Conservation (phyloP, 2,329 filamentous ascomycete genomes). For the Xylaria digitata region DNA sequence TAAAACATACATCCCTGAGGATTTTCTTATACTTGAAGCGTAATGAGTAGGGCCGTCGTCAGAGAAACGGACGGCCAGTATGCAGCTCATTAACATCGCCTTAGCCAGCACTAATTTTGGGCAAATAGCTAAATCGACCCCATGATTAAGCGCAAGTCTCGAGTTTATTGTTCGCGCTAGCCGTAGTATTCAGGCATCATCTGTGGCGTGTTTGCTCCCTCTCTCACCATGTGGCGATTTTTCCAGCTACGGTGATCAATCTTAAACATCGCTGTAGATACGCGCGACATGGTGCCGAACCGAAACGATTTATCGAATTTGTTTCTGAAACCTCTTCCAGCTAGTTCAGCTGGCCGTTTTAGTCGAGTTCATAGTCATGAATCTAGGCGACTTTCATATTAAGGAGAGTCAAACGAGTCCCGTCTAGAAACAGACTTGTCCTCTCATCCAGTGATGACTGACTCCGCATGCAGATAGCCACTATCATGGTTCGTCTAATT, state of each 20-base stretch:
- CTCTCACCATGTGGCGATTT: constrained; percentile 17
- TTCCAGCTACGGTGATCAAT: constrained; percentile 19
- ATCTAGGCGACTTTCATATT: not conserved
- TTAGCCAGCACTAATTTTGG: not conserved
- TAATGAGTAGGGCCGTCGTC: not conserved
- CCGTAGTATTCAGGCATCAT: not conserved
- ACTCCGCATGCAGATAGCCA: constrained; percentile 16
- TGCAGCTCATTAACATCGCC: constrained; percentile 5
- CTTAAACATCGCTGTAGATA: constrained; percentile 38
- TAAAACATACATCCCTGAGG: not conserved
- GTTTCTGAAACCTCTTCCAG: constrained; percentile 37
- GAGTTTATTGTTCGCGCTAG: not conserved
- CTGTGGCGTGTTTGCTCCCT: not conserved
- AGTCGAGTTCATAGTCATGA: not conserved
- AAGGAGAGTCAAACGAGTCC: constrained; percentile 13
- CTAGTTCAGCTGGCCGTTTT: constrained; percentile 14
- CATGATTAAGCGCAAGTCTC: not conserved
- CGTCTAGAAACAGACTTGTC: constrained; percentile 7
- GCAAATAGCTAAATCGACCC: not conserved
- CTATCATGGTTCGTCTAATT: constrained; percentile 22
- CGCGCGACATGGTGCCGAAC: constrained; percentile 34
- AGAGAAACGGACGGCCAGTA: not conserved
- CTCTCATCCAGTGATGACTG: constrained; percentile 21
- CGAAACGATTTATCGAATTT: constrained; percentile 39
- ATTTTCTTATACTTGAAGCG: not conserved